A percentile compares a stretch with the other conserved stretches of the same genome.
These are phyloP conservation scores for Epichloe festucae DNA, from an alignment of 2,329 filamentous ascomycete species.

Conservation along the genomic window DNA sequence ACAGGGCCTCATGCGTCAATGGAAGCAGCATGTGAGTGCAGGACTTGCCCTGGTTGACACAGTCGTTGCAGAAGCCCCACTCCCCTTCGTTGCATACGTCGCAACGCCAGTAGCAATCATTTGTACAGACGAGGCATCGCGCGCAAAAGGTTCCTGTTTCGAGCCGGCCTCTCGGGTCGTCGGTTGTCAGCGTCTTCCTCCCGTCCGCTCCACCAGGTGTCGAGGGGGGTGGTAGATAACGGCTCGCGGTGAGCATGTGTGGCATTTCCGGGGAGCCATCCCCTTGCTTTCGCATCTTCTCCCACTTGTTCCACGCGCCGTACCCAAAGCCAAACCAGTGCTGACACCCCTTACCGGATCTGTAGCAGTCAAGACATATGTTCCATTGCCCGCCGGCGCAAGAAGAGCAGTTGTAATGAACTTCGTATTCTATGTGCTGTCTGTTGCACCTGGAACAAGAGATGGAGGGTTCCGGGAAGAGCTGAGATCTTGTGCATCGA, in stretches of 20 bases:
- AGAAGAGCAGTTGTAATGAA: constrained; percentile 69
- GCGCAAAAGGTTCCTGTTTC: constrained; percentile 79
- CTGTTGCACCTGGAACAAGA: constrained; percentile 59
- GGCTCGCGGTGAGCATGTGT: constrained; percentile 45
- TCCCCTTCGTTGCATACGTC: constrained; percentile 79
- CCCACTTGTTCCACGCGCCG: constrained; percentile 55
- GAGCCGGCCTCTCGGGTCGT: constrained; percentile 54
- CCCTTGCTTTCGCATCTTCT: constrained; percentile 33
- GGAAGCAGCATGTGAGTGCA: constrained; percentile 77
- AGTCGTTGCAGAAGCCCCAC: constrained; percentile 86
- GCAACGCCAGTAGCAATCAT: constrained; percentile 85
- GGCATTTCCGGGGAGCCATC: constrained; percentile 30
- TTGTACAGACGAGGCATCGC: constrained; percentile 58
- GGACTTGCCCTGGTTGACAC: constrained; percentile 68
- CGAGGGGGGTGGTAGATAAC: constrained; percentile 38
- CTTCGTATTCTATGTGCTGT: constrained; percentile 64
- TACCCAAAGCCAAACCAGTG: constrained; percentile 85
- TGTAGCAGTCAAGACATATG: constrained; percentile 72
- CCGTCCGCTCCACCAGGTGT: constrained; percentile 40
- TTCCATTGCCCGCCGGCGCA: constrained; percentile 64
- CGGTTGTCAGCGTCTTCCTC: constrained; percentile 45
- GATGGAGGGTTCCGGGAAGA: constrained; percentile 59
- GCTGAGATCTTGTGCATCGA: constrained; percentile 31
- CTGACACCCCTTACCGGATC: constrained; percentile 60
- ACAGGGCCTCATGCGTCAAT: constrained; percentile 45